These are phyloP conservation scores for Durio zibethinus DNA, from an alignment of 345 rosid species.

Conservation along the genomic window DNA sequence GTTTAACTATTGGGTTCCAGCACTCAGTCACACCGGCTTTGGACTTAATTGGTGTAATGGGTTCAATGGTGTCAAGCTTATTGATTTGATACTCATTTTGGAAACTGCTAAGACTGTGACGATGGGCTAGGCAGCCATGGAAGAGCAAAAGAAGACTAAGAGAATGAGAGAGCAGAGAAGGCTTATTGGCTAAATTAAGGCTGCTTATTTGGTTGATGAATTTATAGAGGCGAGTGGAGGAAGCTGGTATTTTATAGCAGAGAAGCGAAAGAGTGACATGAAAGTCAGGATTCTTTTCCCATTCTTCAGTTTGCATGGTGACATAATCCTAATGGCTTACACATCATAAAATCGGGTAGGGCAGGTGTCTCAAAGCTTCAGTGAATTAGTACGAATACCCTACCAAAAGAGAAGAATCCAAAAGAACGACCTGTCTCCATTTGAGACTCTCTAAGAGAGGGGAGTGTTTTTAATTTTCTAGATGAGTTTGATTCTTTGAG, in stretches of 20 bases:
- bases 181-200: conserved; percentile 19
- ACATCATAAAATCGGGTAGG: conserved; percentile 16
- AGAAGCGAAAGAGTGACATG: conserved; percentile 10
- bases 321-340: conserved; percentile 9
- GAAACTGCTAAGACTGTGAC: conserved; percentile 14
- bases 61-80: conserved; percentile 32
- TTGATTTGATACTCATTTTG: conserved; percentile 41
- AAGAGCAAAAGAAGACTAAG: conserved; percentile 32
- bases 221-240: conserved; percentile 22
- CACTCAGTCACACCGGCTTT: conserved; percentile 48
- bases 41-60: conserved; percentile 26
- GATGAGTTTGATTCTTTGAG: no score
- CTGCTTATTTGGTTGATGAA: conserved; percentile 1
- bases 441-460: neutral
- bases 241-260: no score
- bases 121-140: conserved; percentile 28
- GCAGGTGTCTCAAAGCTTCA: conserved; percentile 21
- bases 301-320: conserved; percentile 48
- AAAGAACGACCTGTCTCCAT: neutral
- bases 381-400: neutral
- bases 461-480: neutral
- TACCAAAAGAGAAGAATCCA: neutral
- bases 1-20: conserved; percentile 41
- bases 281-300: conserved; percentile 21
- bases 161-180: conserved; percentile 22